Evolutionary conservation across 2,329 filamentous ascomycete species (phyloP).

Genomic region (Penicillium thymicola): DNA sequence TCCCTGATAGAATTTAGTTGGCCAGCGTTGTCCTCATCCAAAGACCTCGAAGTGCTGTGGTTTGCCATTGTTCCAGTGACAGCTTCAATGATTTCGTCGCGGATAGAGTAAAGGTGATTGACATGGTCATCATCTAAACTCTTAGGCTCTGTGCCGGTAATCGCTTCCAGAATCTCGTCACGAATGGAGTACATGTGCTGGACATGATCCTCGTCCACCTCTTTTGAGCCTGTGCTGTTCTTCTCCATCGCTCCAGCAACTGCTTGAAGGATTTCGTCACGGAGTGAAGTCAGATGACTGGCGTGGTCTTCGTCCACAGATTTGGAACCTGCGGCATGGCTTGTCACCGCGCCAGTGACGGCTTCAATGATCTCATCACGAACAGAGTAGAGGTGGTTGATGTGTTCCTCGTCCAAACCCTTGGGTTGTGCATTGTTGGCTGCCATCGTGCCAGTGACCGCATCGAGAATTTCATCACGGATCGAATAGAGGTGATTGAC

Average conservation of each 20-base stretch:
- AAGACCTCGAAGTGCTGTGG: slow-evolving; percentile 9
- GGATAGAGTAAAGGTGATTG: slow-evolving; percentile 10
- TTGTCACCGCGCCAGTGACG: slow-evolving; percentile 25
- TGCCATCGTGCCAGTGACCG: slow-evolving; percentile 25
- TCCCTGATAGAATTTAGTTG: slow-evolving; percentile 32
- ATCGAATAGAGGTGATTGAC: slow-evolving; percentile 22
- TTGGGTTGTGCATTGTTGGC: slow-evolving; percentile 20
- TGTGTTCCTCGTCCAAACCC: slow-evolving; percentile 23
- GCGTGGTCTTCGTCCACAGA: slow-evolving; percentile 20
- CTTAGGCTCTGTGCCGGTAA: slow-evolving; percentile 28
- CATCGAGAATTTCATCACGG: slow-evolving; percentile 32
- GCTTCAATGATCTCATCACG: slow-evolving; percentile 33
- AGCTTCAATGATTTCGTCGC: slow-evolving; percentile 29
- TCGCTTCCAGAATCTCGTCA: slow-evolving; percentile 63
- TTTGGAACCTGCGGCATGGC: slow-evolving; percentile 20
- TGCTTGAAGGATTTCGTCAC: slow-evolving; percentile 32
- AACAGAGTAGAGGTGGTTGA: slow-evolving; percentile 21
- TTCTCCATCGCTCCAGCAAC: slow-evolving; percentile 24
- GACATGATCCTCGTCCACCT: slow-evolving; percentile 12
- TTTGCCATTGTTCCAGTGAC: slow-evolving; percentile 8
- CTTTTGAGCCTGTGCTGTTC: slow-evolving; percentile 19
- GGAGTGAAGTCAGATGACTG: slow-evolving; percentile 21
- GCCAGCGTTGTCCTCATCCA: slow-evolving; percentile 28
- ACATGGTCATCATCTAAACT: slow-evolving; percentile 13
- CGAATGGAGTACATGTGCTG: slow-evolving; percentile 9